These are phyloP conservation scores for Ailanthus altissimus DNA, from an alignment of 345 rosid genomes.

Conservation along the genomic window DNA sequence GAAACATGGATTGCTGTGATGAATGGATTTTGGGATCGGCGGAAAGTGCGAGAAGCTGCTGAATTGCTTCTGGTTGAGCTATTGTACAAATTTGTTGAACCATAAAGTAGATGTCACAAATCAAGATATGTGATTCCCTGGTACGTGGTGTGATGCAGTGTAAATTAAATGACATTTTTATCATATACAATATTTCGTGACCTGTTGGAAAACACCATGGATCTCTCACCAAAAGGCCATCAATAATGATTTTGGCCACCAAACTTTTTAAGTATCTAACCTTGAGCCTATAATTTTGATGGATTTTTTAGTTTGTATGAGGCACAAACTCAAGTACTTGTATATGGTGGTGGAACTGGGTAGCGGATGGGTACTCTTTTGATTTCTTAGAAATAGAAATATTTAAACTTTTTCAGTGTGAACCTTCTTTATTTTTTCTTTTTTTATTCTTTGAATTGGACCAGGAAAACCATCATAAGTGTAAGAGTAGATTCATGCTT, in stretches of 20 bases:
- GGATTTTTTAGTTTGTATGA: background rate
- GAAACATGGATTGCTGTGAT: constrained; percentile 56
- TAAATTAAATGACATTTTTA: background rate
- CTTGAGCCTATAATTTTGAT: background rate
- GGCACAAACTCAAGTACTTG: background rate
- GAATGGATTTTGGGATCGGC: constrained; percentile 45
- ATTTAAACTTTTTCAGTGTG: background rate
- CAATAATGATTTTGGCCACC: background rate
- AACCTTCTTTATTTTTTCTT: background rate
- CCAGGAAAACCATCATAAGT: background rate
- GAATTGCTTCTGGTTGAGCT: constrained; percentile 29
- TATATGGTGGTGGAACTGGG: background rate
- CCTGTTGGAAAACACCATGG: background rate
- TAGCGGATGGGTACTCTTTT: background rate
- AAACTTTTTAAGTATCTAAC: background rate
- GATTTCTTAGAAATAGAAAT: background rate
- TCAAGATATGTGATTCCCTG: constrained; percentile 4
- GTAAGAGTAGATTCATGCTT: background rate
- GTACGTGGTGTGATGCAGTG: background rate
- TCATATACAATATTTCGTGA: background rate
- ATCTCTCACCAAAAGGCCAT: background rate
- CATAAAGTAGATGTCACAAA: constrained; percentile 20
- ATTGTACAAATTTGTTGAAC: constrained; percentile 27
- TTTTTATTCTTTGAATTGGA: background rate
- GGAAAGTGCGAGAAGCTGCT: constrained; percentile 32